These are phyloP conservation scores for Phytophthora sansomeana DNA, from an alignment of 352 stramenopile genomes.

Conservation along the genomic window DNA sequence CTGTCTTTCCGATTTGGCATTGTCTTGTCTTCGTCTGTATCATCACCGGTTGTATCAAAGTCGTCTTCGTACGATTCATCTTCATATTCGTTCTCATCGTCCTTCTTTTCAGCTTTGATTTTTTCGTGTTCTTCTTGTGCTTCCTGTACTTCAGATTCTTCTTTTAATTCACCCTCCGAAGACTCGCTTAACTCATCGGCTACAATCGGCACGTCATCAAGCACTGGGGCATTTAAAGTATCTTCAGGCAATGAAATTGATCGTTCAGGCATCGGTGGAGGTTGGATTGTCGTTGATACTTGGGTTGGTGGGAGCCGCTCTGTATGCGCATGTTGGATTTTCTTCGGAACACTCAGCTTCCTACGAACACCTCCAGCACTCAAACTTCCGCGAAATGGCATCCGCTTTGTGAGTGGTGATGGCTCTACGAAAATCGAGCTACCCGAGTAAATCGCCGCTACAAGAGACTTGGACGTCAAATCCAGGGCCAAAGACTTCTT, in stretches of 20 bases:
- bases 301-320: conserved; percentile 8
- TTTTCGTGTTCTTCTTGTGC: neutral
- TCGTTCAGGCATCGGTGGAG: neutral
- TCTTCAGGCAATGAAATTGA: neutral
- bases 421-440: conserved; percentile 55
- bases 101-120: neutral
- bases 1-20: conserved; percentile 17
- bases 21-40: conserved; percentile 11
- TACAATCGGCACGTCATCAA: neutral
- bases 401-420: conserved; percentile 52
- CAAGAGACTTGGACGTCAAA: conserved; percentile 30
- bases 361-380: conserved; percentile 40
- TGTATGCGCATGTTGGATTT: conserved; percentile 13
- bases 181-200: neutral
- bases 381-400: conserved; percentile 36
- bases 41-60: conserved; percentile 40
- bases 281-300: neutral
- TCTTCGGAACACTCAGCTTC: conserved; percentile 35
- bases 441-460: conserved; percentile 43
- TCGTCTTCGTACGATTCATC: conserved; percentile 58
- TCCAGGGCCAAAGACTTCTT: conserved; percentile 22
- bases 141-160: neutral
- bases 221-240: neutral
- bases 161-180: neutral
- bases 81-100: conserved; percentile 11